Evolutionary conservation across 1,284 basidiomycete species (phyloP), one percentile per base, ranked within the genome.

Genomic region (Calocybe gambosa): DNA sequence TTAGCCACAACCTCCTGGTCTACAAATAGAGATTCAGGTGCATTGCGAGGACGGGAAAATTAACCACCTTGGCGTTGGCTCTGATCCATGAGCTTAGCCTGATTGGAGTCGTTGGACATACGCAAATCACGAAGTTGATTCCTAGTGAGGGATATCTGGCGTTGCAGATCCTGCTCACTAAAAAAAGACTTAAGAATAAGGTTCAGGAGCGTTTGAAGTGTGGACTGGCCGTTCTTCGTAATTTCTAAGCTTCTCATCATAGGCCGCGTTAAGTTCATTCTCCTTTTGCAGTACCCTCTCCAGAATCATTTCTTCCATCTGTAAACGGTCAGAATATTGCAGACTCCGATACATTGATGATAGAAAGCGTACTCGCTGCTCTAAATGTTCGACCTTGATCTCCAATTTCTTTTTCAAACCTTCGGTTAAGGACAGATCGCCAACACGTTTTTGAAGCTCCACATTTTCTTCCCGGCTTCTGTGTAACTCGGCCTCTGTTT

Each of bases 181-280:
- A 34, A 41, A 23, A 43, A 34, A 20, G n/a, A 29, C 34, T 35
- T n/a, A 47, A 10, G 15, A 13, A 23, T 20, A 16, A 16, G 16
- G 52, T 38, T 18, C 8, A 3, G 15, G 18, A 26, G 25, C 15
- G 18, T 29, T 9, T 10, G 8, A 21, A 42, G 10, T 18, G 38
- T 16, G 12, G 33, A 56, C 71, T 15, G 52, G 92, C 90, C 93
- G 77, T 60, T 96, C 93, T 63, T 94, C 90, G 55, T 95, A 95
- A 63, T 98, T 98, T 47, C 89, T 77, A 62, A 98, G 77, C 56
- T 87, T 85, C 69, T 99, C 95, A 57, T 98, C 94, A 58, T 96
- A 97, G 5, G 90, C 93, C 15, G 95, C 95, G 54, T 94, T 91
- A 9, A 97, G 73, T 67, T 97, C 94, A 49, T 91, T 93, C 71